A percentile compares a stretch with the other conserved stretches of the same genome.
Evolutionary conservation across 2,329 filamentous ascomycete genomes (phyloP).

Genomic region (Sporothrix globosa): DNA sequence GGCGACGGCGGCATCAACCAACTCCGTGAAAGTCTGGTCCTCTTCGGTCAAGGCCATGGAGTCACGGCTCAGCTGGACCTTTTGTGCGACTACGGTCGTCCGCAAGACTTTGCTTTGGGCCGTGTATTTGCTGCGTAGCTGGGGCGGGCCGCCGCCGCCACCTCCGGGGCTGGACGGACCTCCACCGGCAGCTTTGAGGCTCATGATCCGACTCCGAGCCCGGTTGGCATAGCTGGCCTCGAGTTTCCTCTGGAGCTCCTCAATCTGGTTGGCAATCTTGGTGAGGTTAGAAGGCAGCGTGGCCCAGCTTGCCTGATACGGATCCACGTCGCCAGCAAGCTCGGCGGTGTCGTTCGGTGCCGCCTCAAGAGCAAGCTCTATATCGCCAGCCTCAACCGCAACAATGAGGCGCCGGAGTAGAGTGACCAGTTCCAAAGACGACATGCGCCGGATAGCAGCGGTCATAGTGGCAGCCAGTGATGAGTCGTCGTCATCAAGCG

Average conservation of each 20-base stretch:
- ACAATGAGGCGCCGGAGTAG: constrained; percentile 51
- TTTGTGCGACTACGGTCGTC: constrained; percentile 79
- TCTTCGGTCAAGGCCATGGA: constrained; percentile 70
- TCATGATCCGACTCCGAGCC: not conserved
- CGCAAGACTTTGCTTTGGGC: constrained; percentile 70
- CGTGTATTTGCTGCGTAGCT: constrained; percentile 74
- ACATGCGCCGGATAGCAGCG: constrained; percentile 62
- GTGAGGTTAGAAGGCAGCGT: constrained; percentile 44
- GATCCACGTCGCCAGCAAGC: not conserved
- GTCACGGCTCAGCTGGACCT: constrained; percentile 77
- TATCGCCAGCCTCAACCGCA: constrained; percentile 45
- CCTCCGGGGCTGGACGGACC: not conserved
- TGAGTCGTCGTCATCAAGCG: constrained; percentile 47
- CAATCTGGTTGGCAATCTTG: constrained; percentile 52
- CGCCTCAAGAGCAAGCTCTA: constrained; percentile 45
- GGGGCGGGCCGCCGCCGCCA: constrained; percentile 21
- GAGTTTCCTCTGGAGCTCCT: constrained; percentile 51
- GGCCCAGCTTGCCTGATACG: constrained; percentile 6
- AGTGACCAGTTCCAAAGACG: constrained; percentile 53
- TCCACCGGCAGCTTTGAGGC: not conserved
- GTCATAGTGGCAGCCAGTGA: constrained; percentile 52
- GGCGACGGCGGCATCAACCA: constrained; percentile 62
- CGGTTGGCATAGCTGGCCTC: constrained; percentile 49
- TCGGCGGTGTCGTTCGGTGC: constrained; percentile 43
- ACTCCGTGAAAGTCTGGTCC: constrained; percentile 69